Base-by-base conservation (phyloP, 2,329 filamentous ascomycete genomes). In the Neurospora crassa region DNA sequence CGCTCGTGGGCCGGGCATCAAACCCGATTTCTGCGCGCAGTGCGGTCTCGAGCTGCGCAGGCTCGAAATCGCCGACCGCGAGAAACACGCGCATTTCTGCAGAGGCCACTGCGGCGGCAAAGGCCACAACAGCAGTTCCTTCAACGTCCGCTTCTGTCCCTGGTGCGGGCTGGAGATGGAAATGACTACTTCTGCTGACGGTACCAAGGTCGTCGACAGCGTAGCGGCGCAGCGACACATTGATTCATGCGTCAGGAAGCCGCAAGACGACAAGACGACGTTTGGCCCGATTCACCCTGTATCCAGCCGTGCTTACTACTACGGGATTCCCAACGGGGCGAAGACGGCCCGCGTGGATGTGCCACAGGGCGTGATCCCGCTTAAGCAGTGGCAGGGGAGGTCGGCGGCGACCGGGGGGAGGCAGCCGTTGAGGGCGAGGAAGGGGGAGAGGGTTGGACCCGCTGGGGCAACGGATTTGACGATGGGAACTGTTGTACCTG, bases 81-180 rank as follows among this genome's bases (percentile, higher is more conserved):
- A n/a, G 5, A 72, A 59, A 69, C 75, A 76, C 53, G 40, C n/a
- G 0, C 40, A 40, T 5, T 69, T 70, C 24, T 76, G 74, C 68
- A 67, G 68, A n/a, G 71, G 68, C 34, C 34, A 69, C 12, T 68
- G 69, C 12, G 34, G 45, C 18, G 70, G 72, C 43, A 18, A 68
- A 67, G 70, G 24, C 24, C 24, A 8, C 53, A 6, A 0, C 14
- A 18, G 53, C 24, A 18, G 24, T 1, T 63, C 53, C 16, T 34
- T 63, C 16, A 34, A 63, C 53, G 53, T 34, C 2, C 53, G 53
- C 0, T 68, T 45, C n/a, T 75, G 73, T 18, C 71, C 73, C 11
- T 74, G 74, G 75, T 73, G 74, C 67, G 68, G 71, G 16, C 2
- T 70, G 20, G 29, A 70, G 43, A 63, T 63, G 53, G 53, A 59